Evolutionary conservation across 768 basidiomycete species (phyloP).

Genomic region (Russula griseocarnosa): DNA sequence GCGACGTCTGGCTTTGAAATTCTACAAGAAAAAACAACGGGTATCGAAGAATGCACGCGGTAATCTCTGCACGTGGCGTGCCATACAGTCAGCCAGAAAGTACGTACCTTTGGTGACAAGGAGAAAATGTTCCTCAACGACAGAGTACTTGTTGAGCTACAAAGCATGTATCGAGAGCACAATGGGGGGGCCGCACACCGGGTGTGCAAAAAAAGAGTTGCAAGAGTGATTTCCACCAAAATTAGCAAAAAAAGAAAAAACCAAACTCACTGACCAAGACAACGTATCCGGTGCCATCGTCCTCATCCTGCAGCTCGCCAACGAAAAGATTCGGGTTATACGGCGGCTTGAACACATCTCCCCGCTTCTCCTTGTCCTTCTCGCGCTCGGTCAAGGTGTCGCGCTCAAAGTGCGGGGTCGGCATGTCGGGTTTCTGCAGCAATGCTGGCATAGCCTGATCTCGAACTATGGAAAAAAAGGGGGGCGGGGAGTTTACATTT

Average conservation of each 20-base stretch:
- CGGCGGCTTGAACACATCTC: constrained; percentile 82
- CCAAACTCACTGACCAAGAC: constrained; percentile 52
- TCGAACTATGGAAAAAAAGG: constrained; percentile 57
- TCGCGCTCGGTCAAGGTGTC: constrained; percentile 30
- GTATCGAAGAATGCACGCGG: not conserved
- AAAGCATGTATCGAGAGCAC: not conserved
- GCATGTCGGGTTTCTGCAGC: constrained; percentile 65
- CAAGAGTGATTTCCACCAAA: not conserved
- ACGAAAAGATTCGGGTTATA: constrained; percentile 73
- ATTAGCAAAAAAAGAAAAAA: not conserved
- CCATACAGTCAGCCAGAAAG: not conserved
- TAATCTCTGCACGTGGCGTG: not conserved
- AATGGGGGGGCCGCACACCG: too few species aligned
- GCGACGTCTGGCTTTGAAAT: constrained; percentile 72
- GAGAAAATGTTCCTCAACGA: constrained; percentile 83
- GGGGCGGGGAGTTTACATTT: not conserved
- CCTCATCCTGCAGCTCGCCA: constrained; percentile 67
- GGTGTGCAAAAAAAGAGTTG: too few species aligned
- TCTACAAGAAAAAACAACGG: constrained; percentile 37
- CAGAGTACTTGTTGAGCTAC: constrained; percentile 83
- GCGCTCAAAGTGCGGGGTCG: constrained; percentile 41
- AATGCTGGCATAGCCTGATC: constrained; percentile 79
- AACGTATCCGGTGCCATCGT: constrained; percentile 54
- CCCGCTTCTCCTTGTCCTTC: constrained; percentile 35
- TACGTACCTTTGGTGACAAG: constrained; percentile 73